Conservation (phyloP, 805 yeast genomes). For the Wickerhamomyces chaumierensis region DNA sequence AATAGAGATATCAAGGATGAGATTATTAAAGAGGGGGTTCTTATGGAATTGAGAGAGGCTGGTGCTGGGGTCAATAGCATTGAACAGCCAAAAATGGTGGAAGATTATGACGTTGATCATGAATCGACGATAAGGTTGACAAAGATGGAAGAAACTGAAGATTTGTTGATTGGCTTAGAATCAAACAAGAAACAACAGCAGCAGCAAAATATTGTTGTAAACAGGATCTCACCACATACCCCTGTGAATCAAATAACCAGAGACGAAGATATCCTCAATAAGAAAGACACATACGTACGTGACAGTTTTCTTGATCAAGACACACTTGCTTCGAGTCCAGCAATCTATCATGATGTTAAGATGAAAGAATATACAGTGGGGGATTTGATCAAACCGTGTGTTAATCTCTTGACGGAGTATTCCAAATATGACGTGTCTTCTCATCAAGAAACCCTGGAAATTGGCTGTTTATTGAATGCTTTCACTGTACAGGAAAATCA, state of each 20-base stretch:
- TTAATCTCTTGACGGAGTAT: slow-evolving; percentile 15
- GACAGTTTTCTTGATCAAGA: background rate
- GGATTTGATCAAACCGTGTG: slow-evolving; percentile 10
- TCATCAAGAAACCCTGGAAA: slow-evolving; percentile 3
- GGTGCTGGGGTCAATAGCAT: too few relatives aligned
- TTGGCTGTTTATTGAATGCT: slow-evolving; percentile 11
- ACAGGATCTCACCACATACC: slow-evolving; percentile 10
- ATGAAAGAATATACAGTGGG: slow-evolving; percentile 3
- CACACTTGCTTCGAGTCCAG: too few relatives aligned
- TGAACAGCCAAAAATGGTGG: too few relatives aligned
- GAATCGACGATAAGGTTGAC: background rate
- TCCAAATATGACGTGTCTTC: slow-evolving; percentile 11
- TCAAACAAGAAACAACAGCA: background rate
- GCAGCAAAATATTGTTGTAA: background rate
- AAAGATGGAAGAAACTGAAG: background rate
- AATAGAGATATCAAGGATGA: slow-evolving; percentile 20
- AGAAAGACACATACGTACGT: background rate
- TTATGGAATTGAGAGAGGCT: slow-evolving; percentile 7
- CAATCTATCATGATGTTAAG: too few relatives aligned
- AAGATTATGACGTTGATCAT: slow-evolving; percentile 3
- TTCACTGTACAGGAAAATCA: too few relatives aligned
- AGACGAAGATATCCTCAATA: background rate
- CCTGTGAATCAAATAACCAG: slow-evolving; percentile 14
- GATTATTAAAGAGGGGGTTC: slow-evolving; percentile 16
- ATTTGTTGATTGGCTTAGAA: too few relatives aligned